Percentiles rank a stretch among this genome's conserved stretches.
These are phyloP conservation scores for Eucalyptus victrix DNA, from an alignment of 345 rosid species.

Conservation along the genomic window DNA sequence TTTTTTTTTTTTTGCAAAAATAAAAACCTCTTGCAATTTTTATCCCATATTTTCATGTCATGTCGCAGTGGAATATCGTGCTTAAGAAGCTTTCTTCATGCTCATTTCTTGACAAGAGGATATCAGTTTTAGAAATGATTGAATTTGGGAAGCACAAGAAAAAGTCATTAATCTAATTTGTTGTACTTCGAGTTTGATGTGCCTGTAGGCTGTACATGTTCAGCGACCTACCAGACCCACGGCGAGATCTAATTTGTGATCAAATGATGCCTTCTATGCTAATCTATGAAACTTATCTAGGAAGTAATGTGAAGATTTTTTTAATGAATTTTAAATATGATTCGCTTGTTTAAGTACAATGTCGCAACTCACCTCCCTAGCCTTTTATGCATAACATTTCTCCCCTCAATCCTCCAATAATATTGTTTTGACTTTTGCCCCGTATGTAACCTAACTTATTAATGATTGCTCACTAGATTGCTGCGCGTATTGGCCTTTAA, in stretches of 20 bases:
- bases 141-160: accelerated
- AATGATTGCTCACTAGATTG: neutral
- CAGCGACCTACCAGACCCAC: neutral
- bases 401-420: neutral
- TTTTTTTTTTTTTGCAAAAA: neutral
- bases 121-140: neutral
- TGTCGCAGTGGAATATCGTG: neutral
- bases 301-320: too few species aligned
- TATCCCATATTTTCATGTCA: neutral
- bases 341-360: neutral
- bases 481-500: accelerated
- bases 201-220: neutral
- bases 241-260: neutral
- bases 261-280: neutral
- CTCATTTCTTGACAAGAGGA: neutral
- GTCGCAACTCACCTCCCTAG: neutral
- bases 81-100: accelerated
- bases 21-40: neutral
- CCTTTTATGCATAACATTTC: neutral
- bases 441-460: neutral
- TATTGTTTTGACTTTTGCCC: neutral
- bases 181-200: neutral
- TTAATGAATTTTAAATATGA: too few species aligned
- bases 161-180: neutral
- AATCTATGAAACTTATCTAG: neutral